Conservation (phyloP, 228 moss, liverwort and hornwort species). For the Sphagnum magellanicum region DNA sequence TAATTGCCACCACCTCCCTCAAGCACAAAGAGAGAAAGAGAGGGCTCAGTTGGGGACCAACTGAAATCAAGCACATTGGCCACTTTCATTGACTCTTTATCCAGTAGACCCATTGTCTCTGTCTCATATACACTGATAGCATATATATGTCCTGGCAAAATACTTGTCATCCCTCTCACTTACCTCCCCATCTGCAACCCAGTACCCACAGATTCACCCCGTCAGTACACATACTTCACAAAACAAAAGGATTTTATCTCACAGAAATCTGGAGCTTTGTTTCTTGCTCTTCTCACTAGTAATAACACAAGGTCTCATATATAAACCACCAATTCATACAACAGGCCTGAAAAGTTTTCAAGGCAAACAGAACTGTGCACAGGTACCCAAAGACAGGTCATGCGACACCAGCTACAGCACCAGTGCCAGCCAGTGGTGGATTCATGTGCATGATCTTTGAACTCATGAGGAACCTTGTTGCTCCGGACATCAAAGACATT, state of each 20-base stretch:
- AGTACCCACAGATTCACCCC: neutral
- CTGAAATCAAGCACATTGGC: slow-evolving; percentile 95
- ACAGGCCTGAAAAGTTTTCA: neutral
- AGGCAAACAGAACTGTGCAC: neutral
- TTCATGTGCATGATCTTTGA: slow-evolving; percentile 49
- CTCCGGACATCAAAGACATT: slow-evolving; percentile 55
- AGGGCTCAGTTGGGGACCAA: slow-evolving; percentile 96
- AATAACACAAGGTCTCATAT: no score
- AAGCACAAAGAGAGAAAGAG: slow-evolving; percentile 91
- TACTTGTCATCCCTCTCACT: slow-evolving; percentile 88
- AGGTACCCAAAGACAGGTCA: slow-evolving; percentile 44
- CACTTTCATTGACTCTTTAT: slow-evolving; percentile 93
- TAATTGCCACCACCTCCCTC: slow-evolving; percentile 98
- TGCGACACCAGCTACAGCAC: slow-evolving; percentile 49
- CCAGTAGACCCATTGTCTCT: slow-evolving; percentile 87
- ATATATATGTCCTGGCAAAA: slow-evolving; percentile 89
- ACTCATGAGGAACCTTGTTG: slow-evolving; percentile 40
- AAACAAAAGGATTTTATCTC: no score
- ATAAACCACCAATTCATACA: neutral
- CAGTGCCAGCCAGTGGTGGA: slow-evolving; percentile 51
- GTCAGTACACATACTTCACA: no score
- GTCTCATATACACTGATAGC: slow-evolving; percentile 98
- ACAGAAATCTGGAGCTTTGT: no score
- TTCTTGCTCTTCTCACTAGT: no score
- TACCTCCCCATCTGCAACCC: slow-evolving; percentile 78